These are phyloP conservation scores for Kazachstania africana DNA, from an alignment of 805 yeast genomes.

Conservation along the genomic window DNA sequence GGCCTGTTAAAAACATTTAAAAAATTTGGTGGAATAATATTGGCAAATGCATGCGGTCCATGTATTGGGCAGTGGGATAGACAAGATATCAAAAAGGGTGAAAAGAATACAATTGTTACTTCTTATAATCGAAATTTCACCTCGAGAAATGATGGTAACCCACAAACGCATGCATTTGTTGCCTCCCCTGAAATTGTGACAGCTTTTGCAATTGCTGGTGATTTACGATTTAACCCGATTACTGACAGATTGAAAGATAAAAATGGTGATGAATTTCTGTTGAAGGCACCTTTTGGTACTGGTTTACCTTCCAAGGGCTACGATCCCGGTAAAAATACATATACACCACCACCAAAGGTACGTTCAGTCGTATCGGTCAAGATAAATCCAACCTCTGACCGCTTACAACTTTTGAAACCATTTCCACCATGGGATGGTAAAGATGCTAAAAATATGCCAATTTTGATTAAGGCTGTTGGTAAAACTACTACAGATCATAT, in stretches of 20 bases:
- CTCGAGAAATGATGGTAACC: slow-evolving; percentile 96
- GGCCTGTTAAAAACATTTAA: slow-evolving; percentile 82
- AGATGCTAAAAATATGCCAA: slow-evolving; percentile 82
- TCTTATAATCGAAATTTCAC: slow-evolving; percentile 98
- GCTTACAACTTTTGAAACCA: slow-evolving; percentile 89
- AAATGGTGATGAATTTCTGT: slow-evolving; percentile 83
- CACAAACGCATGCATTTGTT: slow-evolving; percentile 91
- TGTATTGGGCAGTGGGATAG: slow-evolving; percentile 99
- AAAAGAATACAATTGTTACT: slow-evolving; percentile 91
- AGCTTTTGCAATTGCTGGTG: slow-evolving; percentile 93
- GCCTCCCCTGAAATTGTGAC: slow-evolving; percentile 96
- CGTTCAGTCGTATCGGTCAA: slow-evolving; percentile 62
- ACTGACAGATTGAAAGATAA: slow-evolving; percentile 80
- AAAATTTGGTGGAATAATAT: slow-evolving; percentile 85
- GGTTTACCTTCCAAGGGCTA: slow-evolving; percentile 87
- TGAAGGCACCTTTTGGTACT: slow-evolving; percentile 77
- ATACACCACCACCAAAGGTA: slow-evolving; percentile 93
- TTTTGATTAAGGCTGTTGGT: slow-evolving; percentile 90
- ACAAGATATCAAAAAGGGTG: slow-evolving; percentile 82
- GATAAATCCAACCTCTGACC: slow-evolving; percentile 84
- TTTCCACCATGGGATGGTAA: slow-evolving; percentile 95
- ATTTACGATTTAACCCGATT: slow-evolving; percentile 90
- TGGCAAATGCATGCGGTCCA: slow-evolving; percentile 98
- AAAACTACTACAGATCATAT: slow-evolving; percentile 99
- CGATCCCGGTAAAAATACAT: slow-evolving; percentile 87